Evolutionary conservation across 2,329 filamentous ascomycete species (phyloP), one percentile per base, ranked within the genome.

Genomic region (Thelonectria olida): DNA sequence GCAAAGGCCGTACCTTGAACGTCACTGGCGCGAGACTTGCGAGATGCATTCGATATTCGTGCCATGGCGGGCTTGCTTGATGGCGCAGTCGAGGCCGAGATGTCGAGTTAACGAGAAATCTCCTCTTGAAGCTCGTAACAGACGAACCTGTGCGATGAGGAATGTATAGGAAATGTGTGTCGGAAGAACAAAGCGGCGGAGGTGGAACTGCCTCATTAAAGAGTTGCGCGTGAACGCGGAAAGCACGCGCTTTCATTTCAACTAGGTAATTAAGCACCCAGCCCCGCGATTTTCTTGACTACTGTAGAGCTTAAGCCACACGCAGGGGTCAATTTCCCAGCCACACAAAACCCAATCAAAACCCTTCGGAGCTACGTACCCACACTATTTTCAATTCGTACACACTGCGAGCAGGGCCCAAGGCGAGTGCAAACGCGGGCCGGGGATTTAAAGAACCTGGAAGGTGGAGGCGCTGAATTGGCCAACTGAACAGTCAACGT

Each of bases 1-100:
- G 12, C 52, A 51, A 10, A 31, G 44, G 50, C 15, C 50, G n/a
- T 73, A 82, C 81, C 77, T 71, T 81, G 77, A 27, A 81, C 73
- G 65, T 77, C 73, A 69, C 81, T 75, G 58, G 80, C 77, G 28
- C 78, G 73, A 17, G 77, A 72, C 61, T 70, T 68, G 39, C 67
- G 66, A 17, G 58, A 51, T 28, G 31, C 51, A 13, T 50, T 54
- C 4, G 52, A 60, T 55, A 55, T 51, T 27, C 58, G 69, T 45
- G 69, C 64, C 72, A 73, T 73, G 54, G 59, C 38, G 17, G 23
- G 39, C 27, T 27, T 22, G 9, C 44, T 45, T 15, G 15, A n/a
- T n/a, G 7, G 17, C 5, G 38, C 28, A 38, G 38, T 15, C 36
- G 13, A 9, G 22, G 12, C 12, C 7, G 41, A n/a, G n/a, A 17